Conservation (phyloP, 2,329 filamentous ascomycete genomes). For the Aureobasidium sp. region DNA sequence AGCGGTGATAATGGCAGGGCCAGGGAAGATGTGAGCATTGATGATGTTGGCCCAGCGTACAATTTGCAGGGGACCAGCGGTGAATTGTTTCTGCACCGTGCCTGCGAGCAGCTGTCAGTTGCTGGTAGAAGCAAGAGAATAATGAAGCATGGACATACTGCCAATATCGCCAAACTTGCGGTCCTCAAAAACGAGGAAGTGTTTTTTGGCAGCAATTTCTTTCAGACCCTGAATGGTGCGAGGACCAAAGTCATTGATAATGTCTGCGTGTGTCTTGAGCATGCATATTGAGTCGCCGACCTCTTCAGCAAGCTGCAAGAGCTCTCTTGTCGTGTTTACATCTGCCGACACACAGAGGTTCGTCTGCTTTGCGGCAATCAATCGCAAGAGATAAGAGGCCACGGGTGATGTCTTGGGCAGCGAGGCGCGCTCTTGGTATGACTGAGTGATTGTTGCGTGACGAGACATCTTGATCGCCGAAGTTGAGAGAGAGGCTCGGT, state of each 20-base stretch:
- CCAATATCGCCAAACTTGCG: conserved; percentile 51
- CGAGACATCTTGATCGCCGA: conserved; percentile 7
- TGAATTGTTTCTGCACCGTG: conserved; percentile 50
- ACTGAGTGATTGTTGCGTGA: conserved; percentile 36
- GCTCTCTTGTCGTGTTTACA: conserved; percentile 48
- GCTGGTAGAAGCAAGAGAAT: not conserved
- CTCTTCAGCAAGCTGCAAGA: conserved; percentile 50
- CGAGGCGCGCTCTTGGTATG: conserved; percentile 40
- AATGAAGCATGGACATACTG: conserved; percentile 31
- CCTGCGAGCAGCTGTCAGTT: conserved; percentile 27
- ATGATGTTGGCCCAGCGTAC: conserved; percentile 47
- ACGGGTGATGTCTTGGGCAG: conserved; percentile 38
- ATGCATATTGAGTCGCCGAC: conserved; percentile 55
- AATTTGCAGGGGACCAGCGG: conserved; percentile 43
- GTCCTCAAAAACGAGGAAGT: conserved; percentile 49
- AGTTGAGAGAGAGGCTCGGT: not conserved
- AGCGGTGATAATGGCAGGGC: conserved; percentile 45
- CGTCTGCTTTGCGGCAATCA: conserved; percentile 44
- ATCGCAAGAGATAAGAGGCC: conserved; percentile 41
- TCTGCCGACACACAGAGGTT: conserved; percentile 52
- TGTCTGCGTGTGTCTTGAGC: conserved; percentile 56
- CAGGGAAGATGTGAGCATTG: conserved; percentile 47
- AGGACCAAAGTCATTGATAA: conserved; percentile 53
- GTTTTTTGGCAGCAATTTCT: conserved; percentile 42
- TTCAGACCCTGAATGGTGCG: conserved; percentile 44